phyloP scores from a whole-genome alignment of 202 grass and related monocot species.

The Carex arenaria region DNA sequence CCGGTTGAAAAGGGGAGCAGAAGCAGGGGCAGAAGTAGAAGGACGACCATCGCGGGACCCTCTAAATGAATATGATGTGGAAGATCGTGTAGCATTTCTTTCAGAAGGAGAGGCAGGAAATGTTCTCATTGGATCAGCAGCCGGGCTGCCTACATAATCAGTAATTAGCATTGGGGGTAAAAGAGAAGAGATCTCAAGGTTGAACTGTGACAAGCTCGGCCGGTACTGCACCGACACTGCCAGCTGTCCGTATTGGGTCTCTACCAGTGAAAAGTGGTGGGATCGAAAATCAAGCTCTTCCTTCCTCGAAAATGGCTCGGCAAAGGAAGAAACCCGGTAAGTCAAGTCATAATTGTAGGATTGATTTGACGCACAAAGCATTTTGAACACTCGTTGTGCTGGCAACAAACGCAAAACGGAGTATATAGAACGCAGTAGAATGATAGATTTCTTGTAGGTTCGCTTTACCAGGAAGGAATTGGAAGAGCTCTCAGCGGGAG shows the following conservation, averaged over 20 bases:
- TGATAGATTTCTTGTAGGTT: conserved; percentile 66
- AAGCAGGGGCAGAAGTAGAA: conserved; percentile 33
- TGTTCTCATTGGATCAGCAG: conserved; percentile 50
- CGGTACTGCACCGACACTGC: conserved; percentile 72
- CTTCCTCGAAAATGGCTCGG: conserved; percentile 56
- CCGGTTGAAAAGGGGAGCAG: conserved; percentile 36
- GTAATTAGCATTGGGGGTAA: conserved; percentile 55
- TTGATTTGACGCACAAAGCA: conserved; percentile 60
- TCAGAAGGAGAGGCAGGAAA: conserved; percentile 71
- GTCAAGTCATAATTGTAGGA: conserved; percentile 85
- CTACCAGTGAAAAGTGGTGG: conserved; percentile 50
- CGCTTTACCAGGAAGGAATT: conserved; percentile 44
- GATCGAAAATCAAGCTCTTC: conserved; percentile 48
- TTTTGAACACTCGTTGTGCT: conserved; percentile 60
- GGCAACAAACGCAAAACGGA: conserved; percentile 57
- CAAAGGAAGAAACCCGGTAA: conserved; percentile 56
- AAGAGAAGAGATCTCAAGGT: conserved; percentile 64
- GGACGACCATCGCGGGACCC: not conserved
- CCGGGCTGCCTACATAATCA: conserved; percentile 73
- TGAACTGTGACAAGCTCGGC: conserved; percentile 49
- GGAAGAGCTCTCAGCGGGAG: conserved; percentile 19
- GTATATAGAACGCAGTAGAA: conserved; percentile 66
- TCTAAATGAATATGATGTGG: conserved; percentile 1
- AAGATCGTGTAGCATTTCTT: conserved; percentile 10
- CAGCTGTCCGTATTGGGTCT: conserved; percentile 67